Evolutionary conservation across 2,329 filamentous ascomycete genomes (phyloP).

Genomic region (Xylariales sp.): DNA sequence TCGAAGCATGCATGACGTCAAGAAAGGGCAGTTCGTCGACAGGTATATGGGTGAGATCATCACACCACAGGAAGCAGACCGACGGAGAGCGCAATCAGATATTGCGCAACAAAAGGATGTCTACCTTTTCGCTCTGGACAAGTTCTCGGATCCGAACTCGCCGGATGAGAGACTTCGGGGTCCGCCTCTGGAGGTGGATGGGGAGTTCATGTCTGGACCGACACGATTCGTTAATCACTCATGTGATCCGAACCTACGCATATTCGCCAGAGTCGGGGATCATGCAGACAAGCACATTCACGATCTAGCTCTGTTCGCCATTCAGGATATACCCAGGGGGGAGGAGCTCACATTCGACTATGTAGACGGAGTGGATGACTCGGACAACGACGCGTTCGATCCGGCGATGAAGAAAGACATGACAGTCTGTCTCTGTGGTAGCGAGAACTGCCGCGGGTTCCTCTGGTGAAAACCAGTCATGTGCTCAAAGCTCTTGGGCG

Average conservation of each 20-base stretch:
- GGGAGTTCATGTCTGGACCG: conserved; percentile 72
- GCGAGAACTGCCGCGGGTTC: conserved; percentile 61
- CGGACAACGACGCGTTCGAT: conserved; percentile 44
- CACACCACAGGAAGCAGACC: conserved; percentile 58
- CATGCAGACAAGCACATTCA: conserved; percentile 70
- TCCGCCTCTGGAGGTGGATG: conserved; percentile 58
- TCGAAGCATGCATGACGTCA: conserved; percentile 58
- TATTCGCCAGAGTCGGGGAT: conserved; percentile 75
- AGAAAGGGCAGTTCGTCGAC: conserved; percentile 73
- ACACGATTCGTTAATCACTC: conserved; percentile 82
- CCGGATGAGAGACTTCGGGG: conserved; percentile 52
- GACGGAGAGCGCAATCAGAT: conserved; percentile 53
- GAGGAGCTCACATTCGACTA: conserved; percentile 81
- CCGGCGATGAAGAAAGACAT: conserved; percentile 46
- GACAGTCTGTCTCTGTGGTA: conserved; percentile 58
- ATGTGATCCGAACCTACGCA: conserved; percentile 72
- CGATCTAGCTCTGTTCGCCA: conserved; percentile 72
- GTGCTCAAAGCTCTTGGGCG: no score
- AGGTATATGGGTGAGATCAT: conserved; percentile 72
- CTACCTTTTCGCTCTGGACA: conserved; percentile 79
- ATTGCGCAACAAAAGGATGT: conserved; percentile 63
- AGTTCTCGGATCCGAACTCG: conserved; percentile 60
- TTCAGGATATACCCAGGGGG: conserved; percentile 57
- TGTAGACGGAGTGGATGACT: conserved; percentile 56
- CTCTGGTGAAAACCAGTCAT: conserved; percentile 59